Conservation (phyloP, 2,329 filamentous ascomycete genomes). For the Fusarium odoratissimum region DNA sequence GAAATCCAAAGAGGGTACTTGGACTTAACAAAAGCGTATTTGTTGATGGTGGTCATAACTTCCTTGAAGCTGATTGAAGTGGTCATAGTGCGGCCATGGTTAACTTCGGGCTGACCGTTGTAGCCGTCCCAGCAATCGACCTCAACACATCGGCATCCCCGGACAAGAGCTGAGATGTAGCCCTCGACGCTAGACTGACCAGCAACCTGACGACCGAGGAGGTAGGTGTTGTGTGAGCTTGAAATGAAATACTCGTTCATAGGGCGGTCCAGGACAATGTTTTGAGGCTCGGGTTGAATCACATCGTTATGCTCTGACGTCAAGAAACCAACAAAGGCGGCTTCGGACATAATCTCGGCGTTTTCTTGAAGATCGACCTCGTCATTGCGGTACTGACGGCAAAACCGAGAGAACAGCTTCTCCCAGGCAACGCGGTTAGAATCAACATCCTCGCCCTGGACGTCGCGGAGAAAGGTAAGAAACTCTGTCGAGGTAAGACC, state of each 20-base stretch:
- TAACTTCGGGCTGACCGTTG: slow-evolving; percentile 88
- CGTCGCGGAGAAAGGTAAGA: slow-evolving; percentile 75
- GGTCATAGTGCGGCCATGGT: slow-evolving; percentile 90
- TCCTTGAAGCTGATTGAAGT: slow-evolving; percentile 90
- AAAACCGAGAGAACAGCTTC: slow-evolving; percentile 76
- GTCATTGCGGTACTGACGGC: slow-evolving; percentile 67
- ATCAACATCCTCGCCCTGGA: slow-evolving; percentile 82
- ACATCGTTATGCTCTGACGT: slow-evolving; percentile 79
- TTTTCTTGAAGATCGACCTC: slow-evolving; percentile 57
- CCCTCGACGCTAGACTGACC: slow-evolving; percentile 94
- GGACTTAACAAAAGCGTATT: slow-evolving; percentile 92
- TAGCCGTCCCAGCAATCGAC: slow-evolving; percentile 98
- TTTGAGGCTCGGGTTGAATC: slow-evolving; percentile 68
- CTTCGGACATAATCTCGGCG: slow-evolving; percentile 75
- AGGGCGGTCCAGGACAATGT: slow-evolving; percentile 79
- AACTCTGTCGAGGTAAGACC: slow-evolving; percentile 82
- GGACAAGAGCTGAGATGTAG: slow-evolving; percentile 88
- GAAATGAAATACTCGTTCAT: slow-evolving; percentile 98
- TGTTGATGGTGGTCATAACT: slow-evolving; percentile 91
- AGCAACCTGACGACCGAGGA: slow-evolving; percentile 88
- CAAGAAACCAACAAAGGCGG: slow-evolving; percentile 82
- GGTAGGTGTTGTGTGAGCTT: slow-evolving; percentile 98
- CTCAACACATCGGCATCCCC: slow-evolving; percentile 94
- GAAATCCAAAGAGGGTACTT: slow-evolving; percentile 93
- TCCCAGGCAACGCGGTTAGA: slow-evolving; percentile 75